Evolutionary conservation across 2,329 filamentous ascomycete species (phyloP).

Genomic region (Aaosphaeria arxii): DNA sequence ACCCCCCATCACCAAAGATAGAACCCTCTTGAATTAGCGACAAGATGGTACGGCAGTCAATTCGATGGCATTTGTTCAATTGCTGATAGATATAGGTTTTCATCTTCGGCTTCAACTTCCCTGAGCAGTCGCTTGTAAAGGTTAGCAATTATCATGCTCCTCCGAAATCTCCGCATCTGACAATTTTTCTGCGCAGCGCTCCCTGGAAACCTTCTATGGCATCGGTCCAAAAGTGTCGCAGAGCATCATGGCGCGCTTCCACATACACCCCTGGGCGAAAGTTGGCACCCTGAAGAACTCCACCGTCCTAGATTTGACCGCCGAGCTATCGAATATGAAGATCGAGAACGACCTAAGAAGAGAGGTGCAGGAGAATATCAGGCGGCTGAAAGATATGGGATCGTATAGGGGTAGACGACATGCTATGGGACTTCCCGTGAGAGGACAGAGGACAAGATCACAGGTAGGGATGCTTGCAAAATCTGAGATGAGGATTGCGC

Average conservation of each 20-base stretch:
- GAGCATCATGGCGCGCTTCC: conserved; percentile 81
- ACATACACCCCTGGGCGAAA: conserved; percentile 79
- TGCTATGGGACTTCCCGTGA: conserved; percentile 86
- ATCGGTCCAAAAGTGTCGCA: conserved; percentile 46
- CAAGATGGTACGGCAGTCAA: conserved; percentile 22
- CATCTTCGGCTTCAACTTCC: conserved; percentile 83
- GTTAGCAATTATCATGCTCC: conserved; percentile 47
- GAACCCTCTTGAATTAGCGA: conserved; percentile 1
- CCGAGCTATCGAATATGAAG: conserved; percentile 85
- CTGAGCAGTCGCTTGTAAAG: conserved; percentile 78
- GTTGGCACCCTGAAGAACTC: conserved; percentile 72
- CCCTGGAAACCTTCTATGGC: conserved; percentile 53
- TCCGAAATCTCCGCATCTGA: conserved; percentile 28
- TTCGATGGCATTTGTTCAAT: not conserved
- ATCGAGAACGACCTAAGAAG: conserved; percentile 85
- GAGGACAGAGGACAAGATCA: conserved; percentile 83
- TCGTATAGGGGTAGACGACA: conserved; percentile 85
- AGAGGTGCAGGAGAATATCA: conserved; percentile 79
- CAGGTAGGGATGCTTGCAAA: conserved; percentile 50
- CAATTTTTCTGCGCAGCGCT: conserved; percentile 50
- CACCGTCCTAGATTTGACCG: conserved; percentile 77
- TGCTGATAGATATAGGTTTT: conserved; percentile 60
- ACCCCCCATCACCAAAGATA: not conserved
- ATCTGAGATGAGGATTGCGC: not conserved
- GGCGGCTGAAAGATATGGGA: conserved; percentile 83